These are phyloP conservation scores for Kodamaea lidongshanica DNA, from an alignment of 805 yeast genomes.

Conservation along the genomic window DNA sequence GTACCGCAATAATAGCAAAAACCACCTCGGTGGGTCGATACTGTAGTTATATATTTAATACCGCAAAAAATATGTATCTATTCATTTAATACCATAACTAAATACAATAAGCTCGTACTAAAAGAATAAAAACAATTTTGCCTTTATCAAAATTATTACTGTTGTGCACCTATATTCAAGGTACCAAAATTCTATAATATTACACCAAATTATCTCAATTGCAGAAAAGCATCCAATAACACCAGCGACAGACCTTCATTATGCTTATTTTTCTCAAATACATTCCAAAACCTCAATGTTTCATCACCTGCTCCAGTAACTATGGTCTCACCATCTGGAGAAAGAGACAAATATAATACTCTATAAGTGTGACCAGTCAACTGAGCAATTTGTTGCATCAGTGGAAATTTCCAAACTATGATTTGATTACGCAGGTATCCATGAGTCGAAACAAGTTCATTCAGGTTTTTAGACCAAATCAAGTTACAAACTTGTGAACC, in stretches of 20 bases:
- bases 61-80: too few species aligned
- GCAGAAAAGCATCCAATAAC: slow-evolving; percentile 68
- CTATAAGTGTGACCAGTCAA: slow-evolving; percentile 92
- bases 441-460: slow-evolving; percentile 90
- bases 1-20: too few species aligned
- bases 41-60: too few species aligned
- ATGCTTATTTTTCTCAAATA: slow-evolving; percentile 69
- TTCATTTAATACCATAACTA: too few species aligned
- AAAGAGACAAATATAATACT: slow-evolving; percentile 79
- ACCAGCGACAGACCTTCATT: slow-evolving; percentile 58
- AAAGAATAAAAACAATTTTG: too few species aligned
- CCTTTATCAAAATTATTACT: too few species aligned
- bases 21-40: too few species aligned
- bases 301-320: slow-evolving; percentile 99
- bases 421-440: slow-evolving; percentile 90
- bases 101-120: too few species aligned
- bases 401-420: slow-evolving; percentile 89
- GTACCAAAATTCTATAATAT: slow-evolving; percentile 2
- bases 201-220: slow-evolving; percentile 43
- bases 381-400: slow-evolving; percentile 88
- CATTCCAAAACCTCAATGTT: slow-evolving; percentile 91
- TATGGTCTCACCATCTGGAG: slow-evolving; percentile 94
- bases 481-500: slow-evolving; percentile 96
- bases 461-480: slow-evolving; percentile 86
- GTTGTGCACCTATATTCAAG: too few species aligned